These are phyloP conservation scores for Zasmidium citrigriseum DNA, from an alignment of 2,329 filamentous ascomycete species.

Conservation along the genomic window DNA sequence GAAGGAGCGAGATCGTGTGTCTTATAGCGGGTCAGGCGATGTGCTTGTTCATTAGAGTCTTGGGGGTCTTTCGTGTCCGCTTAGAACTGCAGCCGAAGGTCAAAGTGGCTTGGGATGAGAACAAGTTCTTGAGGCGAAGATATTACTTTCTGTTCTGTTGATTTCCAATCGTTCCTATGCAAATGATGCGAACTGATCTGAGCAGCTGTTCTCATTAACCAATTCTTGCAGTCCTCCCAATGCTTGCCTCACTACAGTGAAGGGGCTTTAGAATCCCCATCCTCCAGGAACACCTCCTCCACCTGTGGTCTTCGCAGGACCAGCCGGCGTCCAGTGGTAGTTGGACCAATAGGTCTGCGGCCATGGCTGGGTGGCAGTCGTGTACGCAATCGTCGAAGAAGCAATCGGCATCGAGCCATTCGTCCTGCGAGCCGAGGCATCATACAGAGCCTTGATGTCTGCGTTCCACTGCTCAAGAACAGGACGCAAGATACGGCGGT, in stretches of 20 bases:
- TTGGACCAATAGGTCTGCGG: slow-evolving; percentile 10
- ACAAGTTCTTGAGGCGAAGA: too few species aligned
- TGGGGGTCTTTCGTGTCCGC: too few species aligned
- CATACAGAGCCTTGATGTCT: slow-evolving; percentile 62
- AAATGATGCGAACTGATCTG: too few species aligned
- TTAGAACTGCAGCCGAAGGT: too few species aligned
- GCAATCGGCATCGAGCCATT: slow-evolving; percentile 17
- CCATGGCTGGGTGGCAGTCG: slow-evolving; percentile 15
- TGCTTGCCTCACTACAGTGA: background rate
- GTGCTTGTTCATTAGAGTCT: too few species aligned
- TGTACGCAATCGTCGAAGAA: background rate
- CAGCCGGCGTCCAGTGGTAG: slow-evolving; percentile 20
- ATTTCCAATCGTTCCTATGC: too few species aligned
- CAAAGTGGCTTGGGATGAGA: too few species aligned
- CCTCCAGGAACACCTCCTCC: slow-evolving; percentile 17
- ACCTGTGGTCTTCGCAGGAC: slow-evolving; percentile 16
- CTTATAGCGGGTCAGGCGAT: too few species aligned
- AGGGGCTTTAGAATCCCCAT: slow-evolving; percentile 2
- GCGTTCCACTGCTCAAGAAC: slow-evolving; percentile 56
- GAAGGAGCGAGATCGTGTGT: too few species aligned
- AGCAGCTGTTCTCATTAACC: background rate
- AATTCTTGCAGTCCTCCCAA: background rate
- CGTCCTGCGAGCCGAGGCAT: slow-evolving; percentile 44
- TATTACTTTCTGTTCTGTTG: too few species aligned
- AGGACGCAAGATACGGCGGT: slow-evolving; percentile 60